These are phyloP conservation scores for Chaetomium globosum DNA, from an alignment of 2,329 filamentous ascomycete species.

Conservation along the genomic window DNA sequence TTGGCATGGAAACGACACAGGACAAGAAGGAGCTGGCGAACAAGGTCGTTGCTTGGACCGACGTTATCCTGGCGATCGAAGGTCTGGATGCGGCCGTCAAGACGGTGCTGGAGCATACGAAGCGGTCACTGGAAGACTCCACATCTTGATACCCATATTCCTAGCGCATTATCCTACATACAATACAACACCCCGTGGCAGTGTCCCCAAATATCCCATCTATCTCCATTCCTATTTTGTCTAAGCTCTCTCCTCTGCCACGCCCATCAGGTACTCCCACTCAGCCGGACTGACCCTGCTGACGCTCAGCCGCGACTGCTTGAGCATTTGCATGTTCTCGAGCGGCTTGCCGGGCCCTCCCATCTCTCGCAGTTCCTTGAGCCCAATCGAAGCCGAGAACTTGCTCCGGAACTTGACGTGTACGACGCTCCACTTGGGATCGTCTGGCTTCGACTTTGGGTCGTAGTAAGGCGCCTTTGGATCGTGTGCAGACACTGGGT, in stretches of 20 bases:
- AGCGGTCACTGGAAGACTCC: conserved; percentile 41
- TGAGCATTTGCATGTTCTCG: conserved; percentile 79
- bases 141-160: conserved; percentile 32
- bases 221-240: neutral
- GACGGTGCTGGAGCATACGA: conserved; percentile 59
- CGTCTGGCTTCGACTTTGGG: conserved; percentile 66
- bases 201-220: neutral
- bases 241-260: conserved; percentile 52
- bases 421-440: conserved; percentile 84
- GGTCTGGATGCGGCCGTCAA: conserved; percentile 59
- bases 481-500: conserved; percentile 69
- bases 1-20: conserved; percentile 48
- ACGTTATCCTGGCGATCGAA: conserved; percentile 52
- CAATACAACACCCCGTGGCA: conserved; percentile 3
- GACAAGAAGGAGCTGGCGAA: conserved; percentile 51
- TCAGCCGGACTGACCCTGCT: conserved; percentile 65
- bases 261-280: conserved; percentile 63
- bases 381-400: conserved; percentile 69
- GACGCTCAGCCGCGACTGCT: conserved; percentile 80
- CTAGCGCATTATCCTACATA: neutral
- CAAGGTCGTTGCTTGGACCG: conserved; percentile 59
- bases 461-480: conserved; percentile 80
- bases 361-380: conserved; percentile 71
- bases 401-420: conserved; percentile 86
- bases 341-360: conserved; percentile 59